Evolutionary conservation across 2,329 filamentous ascomycete species (phyloP), one percentile per base, ranked within the genome.

Genomic region (Epichloe baconii): DNA sequence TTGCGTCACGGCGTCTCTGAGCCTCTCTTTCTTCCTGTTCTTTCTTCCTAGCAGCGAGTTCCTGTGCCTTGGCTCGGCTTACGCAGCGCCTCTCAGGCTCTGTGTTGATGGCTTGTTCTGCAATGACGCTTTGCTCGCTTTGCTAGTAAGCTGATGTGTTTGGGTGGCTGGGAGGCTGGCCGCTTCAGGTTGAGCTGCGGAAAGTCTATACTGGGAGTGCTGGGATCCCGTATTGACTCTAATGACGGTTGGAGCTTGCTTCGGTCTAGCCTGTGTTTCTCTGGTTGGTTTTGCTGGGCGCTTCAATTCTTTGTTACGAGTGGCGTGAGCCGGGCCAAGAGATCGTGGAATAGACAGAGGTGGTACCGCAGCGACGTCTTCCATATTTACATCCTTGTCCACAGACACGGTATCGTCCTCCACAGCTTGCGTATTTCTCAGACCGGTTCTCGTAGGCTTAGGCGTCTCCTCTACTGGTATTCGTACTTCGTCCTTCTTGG

Each of bases 21-120:
- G 81, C 80, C 56, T 89, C 86, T 46, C 82, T 80, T 62, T 94
- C 88, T 59, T 95, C 89, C 63, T 83, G 84, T 64, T 95, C 88
- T 63, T 85, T 91, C 66, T 89, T 90, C 61, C 82, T 84, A 40
- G 87, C 85, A 2, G 85, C 87, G 46, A 85, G 74, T 50, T 90
- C 81, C 21, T 90, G 71, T 2, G 86, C 84, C 63, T 85, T 87
- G 0, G 82, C 78, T 48, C 83, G 80, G 2, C 77, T 73, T n/a
- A 72, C 35, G 82, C 80, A 0, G 66, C 61, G 5, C 58, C 58
- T 64, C 85, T 87, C 49, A 89, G 72, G 61, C 77, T 86, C 50
- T 76, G 71, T 8, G 71, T 61, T 1, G 78, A 78, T 4, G 68
- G 59, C 56, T 80, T 82, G 0, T 71, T 72, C 48, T 86, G 80